Evolutionary conservation across 306 rosid genomes (phyloP).

Genomic region (Vigna trinervia): DNA sequence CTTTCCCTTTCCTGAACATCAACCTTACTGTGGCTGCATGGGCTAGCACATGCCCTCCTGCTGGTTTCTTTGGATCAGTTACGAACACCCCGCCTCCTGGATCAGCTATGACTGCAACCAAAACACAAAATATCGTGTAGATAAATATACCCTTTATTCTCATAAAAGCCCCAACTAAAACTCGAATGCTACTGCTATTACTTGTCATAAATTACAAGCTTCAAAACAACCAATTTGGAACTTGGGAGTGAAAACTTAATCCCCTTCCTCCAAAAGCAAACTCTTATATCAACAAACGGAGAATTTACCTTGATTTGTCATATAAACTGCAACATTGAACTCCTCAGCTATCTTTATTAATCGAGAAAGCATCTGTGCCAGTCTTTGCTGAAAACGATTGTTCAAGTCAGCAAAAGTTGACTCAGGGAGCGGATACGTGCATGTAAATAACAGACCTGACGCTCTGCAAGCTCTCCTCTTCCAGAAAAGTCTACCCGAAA

Average conservation of each 20-base stretch:
- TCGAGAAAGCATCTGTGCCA: constrained; percentile 96
- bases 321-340: constrained; percentile 88
- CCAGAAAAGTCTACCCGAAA: constrained; percentile 94
- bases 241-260: background rate
- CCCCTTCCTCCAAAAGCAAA: background rate
- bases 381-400: constrained; percentile 76
- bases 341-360: constrained; percentile 90
- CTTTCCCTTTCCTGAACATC: constrained; percentile 97
- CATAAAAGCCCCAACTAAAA: constrained; percentile 9
- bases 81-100: constrained; percentile 95
- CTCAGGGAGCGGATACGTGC: background rate
- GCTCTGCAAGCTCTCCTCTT: constrained; percentile 98
- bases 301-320: constrained; percentile 92
- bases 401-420: constrained; percentile 42
- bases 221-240: background rate
- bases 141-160: constrained; percentile 14
- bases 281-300: background rate
- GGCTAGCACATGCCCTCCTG: constrained; percentile 95
- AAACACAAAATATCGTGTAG: background rate
- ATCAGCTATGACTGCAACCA: constrained; percentile 89
- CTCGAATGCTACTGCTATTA: background rate
- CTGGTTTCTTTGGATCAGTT: constrained; percentile 96
- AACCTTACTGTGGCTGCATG: constrained; percentile 93
- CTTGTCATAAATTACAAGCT: constrained; percentile 15
- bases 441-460: constrained; percentile 67